Percentiles rank a stretch among this genome's conserved stretches.
Evolutionary conservation across 768 basidiomycete species (phyloP).

Genomic region (Mycena crocata): DNA sequence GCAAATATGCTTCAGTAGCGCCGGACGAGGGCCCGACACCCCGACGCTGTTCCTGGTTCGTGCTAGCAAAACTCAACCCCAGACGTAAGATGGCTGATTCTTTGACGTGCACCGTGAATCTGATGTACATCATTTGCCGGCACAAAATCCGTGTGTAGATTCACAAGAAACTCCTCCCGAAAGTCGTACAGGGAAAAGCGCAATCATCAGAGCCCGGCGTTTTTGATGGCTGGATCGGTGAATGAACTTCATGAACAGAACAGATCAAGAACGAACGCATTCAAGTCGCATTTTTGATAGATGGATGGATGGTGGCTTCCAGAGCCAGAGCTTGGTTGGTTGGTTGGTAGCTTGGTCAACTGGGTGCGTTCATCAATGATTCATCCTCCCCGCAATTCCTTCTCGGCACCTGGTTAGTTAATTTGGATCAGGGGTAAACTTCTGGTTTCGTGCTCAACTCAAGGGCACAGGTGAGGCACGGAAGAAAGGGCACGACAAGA

Average conservation of each 20-base stretch:
- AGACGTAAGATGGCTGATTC: slow-evolving; percentile 2
- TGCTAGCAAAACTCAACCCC: slow-evolving; percentile 2
- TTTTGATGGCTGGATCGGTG: no score
- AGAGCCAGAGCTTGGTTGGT: slow-evolving; percentile 21
- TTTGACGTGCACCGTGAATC: slow-evolving; percentile 6
- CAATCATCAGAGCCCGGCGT: slow-evolving; percentile 10
- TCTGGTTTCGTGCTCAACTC: background rate
- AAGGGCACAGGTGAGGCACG: no score
- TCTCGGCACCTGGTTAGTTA: slow-evolving; percentile 6
- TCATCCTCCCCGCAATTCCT: no score
- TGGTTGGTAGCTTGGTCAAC: no score
- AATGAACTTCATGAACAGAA: no score
- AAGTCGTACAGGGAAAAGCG: background rate
- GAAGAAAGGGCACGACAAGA: no score
- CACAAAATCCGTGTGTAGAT: slow-evolving; percentile 7
- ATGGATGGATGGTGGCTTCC: slow-evolving; percentile 21
- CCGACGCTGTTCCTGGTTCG: slow-evolving; percentile 7
- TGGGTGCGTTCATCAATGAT: no score
- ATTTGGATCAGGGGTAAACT: background rate
- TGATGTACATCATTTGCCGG: slow-evolving; percentile 8
- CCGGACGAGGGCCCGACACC: slow-evolving; percentile 8
- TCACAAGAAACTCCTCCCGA: background rate
- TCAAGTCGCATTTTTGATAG: slow-evolving; percentile 19
- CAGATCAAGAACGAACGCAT: no score
- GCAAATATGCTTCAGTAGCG: slow-evolving; percentile 6